Evolutionary conservation across 495 filamentous ascomycete genomes (phyloP), one percentile per base, ranked within the genome.

Genomic region (Hypoxylon fuscum): DNA sequence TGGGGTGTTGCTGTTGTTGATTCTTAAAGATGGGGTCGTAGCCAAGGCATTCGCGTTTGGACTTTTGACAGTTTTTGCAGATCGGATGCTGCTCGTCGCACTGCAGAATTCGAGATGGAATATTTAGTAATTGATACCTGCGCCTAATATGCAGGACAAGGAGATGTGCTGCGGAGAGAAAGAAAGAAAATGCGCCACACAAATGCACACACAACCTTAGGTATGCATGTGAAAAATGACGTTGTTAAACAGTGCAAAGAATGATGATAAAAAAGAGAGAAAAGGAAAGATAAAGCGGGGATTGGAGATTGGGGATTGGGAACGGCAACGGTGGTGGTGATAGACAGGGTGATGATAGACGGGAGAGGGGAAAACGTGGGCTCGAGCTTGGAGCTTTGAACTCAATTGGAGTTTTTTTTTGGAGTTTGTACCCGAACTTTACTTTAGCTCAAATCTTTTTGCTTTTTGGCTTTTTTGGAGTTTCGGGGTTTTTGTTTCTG

Each of bases 1-100:
- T 63, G 5, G 59, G 62, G 8, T 59, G 67, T 18, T 48, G 73
- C 59, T 59, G 55, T 44, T 90, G 87, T 68, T 93, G 90, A 68
- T 88, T 85, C 75, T 96, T 96, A 80, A 98, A 98, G 59, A 98
- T 96, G 32, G 95, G 95, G 73, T 98, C 95, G 86, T 98, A 98
- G 41, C 95, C 95, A 46, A 96, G 75, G 72, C 95, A 98, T 71
- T 98, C 95, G 67, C 95, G 90, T 76, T 97, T 98, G 69, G 92
- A 97, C 77, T 97, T 98, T 71, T 93, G 89, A 77, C 95, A 98
- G 76, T 98, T 98, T 70, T 93, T 88, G 81, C 95, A 98, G 44
- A 89, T 85, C 6, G 95, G 95, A 77, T 97, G 93, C 22, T 84
- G 86, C 81, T 98, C 95, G 83, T 98, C 95, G 79, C 95, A 98